These are phyloP conservation scores for Ascochyta rabiei DNA, from an alignment of 2,329 filamentous ascomycete species.

Conservation along the genomic window DNA sequence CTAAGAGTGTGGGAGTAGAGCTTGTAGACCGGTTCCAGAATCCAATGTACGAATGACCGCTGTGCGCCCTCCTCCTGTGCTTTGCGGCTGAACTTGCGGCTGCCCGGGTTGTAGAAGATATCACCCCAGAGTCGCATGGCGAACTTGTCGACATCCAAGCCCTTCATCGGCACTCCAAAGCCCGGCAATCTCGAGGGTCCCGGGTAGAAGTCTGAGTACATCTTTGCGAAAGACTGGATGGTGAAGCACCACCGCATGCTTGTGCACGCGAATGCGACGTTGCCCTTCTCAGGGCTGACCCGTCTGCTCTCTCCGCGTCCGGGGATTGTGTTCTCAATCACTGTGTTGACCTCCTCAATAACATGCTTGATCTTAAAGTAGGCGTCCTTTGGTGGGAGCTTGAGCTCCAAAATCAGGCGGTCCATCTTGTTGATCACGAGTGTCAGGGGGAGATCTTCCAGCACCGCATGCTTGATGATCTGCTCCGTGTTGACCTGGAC, in stretches of 20 bases:
- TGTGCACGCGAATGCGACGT: conserved; percentile 94
- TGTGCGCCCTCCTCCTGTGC: conserved; percentile 78
- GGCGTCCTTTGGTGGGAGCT: conserved; percentile 90
- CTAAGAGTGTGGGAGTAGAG: conserved; percentile 94
- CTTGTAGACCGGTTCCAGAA: conserved; percentile 97
- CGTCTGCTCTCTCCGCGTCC: conserved; percentile 78
- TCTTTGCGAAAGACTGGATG: conserved; percentile 88
- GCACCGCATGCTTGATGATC: conserved; percentile 92
- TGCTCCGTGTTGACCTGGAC: conserved; percentile 98
- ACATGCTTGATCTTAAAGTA: conserved; percentile 99
- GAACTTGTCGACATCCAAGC: conserved; percentile 79
- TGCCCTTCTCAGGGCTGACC: conserved; percentile 93
- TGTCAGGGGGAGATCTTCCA: conserved; percentile 87
- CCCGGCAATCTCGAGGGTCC: conserved; percentile 52
- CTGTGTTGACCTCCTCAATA: conserved; percentile 96
- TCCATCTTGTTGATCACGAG: conserved; percentile 98
- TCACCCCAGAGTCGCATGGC: conserved; percentile 90
- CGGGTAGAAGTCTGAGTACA: conserved; percentile 90
- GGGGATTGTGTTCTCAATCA: conserved; percentile 87
- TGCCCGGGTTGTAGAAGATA: conserved; percentile 91
- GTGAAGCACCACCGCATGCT: conserved; percentile 98
- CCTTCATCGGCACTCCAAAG: conserved; percentile 43
- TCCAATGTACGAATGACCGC: conserved; percentile 90
- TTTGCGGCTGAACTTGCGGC: conserved; percentile 90
- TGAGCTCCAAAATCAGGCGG: conserved; percentile 88